Percentiles rank a stretch among this genome's conserved stretches.
Conservation (phyloP, 441 rosid species). For the Rhodomyrtus psidioides region DNA sequence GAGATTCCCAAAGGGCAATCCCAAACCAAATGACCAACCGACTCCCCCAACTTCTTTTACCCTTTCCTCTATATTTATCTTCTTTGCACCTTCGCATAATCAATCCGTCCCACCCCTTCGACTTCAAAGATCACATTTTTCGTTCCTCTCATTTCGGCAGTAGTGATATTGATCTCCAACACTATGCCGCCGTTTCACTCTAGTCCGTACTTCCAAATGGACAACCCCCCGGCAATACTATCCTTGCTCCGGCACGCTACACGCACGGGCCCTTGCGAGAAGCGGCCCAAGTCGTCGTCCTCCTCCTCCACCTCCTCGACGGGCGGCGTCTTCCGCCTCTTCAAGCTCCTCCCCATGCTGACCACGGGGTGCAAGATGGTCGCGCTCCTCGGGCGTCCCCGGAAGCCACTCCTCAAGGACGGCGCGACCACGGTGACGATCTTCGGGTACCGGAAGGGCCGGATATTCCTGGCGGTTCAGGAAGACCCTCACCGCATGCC, state of each 20-base stretch:
- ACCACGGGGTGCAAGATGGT: slow-evolving; percentile 98
- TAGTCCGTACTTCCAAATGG: slow-evolving; percentile 65
- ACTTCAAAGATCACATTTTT: neutral
- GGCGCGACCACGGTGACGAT: slow-evolving; percentile 72
- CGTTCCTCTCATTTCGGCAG: neutral
- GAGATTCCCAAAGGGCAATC: slow-evolving; percentile 35
- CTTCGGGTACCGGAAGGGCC: slow-evolving; percentile 76
- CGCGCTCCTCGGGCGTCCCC: slow-evolving; percentile 56
- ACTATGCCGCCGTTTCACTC: slow-evolving; percentile 61
- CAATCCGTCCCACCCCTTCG: neutral
- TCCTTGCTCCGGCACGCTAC: slow-evolving; percentile 53
- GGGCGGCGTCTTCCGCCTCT: slow-evolving; percentile 70
- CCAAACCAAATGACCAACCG: slow-evolving; percentile 28
- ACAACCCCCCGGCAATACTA: slow-evolving; percentile 59
- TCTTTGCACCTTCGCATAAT: neutral
- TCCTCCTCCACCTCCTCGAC: slow-evolving; percentile 43
- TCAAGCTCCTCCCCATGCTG: slow-evolving; percentile 90
- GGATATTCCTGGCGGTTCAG: slow-evolving; percentile 73
- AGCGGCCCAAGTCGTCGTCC: slow-evolving; percentile 29
- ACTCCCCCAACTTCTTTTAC: slow-evolving; percentile 24
- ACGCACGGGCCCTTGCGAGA: slow-evolving; percentile 14
- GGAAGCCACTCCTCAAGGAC: slow-evolving; percentile 71
- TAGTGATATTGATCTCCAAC: neutral
- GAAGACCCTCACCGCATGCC: slow-evolving; percentile 87
- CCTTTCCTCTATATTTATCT: neutral